Evolutionary conservation across 192 early-diverging fungal genomes (phyloP).

Genomic region (Coemansia sp.): DNA sequence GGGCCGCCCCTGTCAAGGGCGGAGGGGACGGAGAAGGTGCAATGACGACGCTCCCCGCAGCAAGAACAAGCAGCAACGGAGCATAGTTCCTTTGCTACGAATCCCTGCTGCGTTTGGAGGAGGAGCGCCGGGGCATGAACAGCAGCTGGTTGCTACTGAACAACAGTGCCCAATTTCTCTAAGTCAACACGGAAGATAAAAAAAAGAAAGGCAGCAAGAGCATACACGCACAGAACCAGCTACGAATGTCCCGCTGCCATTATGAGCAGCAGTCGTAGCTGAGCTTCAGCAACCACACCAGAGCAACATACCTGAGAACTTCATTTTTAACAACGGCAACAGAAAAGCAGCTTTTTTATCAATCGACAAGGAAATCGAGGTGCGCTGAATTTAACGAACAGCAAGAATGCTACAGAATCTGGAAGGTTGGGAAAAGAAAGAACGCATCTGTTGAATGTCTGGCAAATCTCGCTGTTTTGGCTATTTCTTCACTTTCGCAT

Average conservation of each 20-base stretch:
- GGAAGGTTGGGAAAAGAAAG: conserved; percentile 32
- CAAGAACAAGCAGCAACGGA: background rate
- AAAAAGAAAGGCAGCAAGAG: background rate
- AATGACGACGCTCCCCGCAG: conserved; percentile 46
- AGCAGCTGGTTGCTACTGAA: conserved; percentile 11
- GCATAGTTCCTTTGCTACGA: background rate
- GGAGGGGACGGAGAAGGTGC: conserved; percentile 26
- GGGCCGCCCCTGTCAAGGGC: background rate
- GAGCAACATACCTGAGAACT: conserved; percentile 49
- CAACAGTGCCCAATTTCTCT: conserved; percentile 6
- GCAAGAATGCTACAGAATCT: no score
- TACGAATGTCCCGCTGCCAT: background rate
- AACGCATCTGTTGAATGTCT: background rate
- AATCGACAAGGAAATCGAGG: conserved; percentile 13
- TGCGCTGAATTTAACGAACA: conserved; percentile 14
- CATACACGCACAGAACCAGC: background rate
- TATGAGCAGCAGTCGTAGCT: no score
- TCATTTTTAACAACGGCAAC: conserved; percentile 32
- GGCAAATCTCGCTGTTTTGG: background rate
- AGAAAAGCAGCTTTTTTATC: background rate
- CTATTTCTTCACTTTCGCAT: background rate
- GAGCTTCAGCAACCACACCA: background rate
- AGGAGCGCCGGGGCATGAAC: conserved; percentile 31
- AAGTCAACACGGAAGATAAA: background rate
- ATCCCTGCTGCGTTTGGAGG: conserved; percentile 5